These are phyloP conservation scores for Ceriops decandra DNA, from an alignment of 345 rosid species.

Conservation along the genomic window DNA sequence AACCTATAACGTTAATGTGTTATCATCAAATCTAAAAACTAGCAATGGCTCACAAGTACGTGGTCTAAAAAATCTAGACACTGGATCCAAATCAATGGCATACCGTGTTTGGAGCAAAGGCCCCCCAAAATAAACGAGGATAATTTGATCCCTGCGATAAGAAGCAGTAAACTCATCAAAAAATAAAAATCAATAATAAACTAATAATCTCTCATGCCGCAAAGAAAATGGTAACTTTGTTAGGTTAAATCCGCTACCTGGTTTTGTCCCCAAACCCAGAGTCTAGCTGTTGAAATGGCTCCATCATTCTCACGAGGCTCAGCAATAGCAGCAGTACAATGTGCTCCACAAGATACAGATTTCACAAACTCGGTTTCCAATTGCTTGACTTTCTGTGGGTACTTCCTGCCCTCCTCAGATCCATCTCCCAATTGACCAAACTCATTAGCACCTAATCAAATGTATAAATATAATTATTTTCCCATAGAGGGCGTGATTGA, in stretches of 20 bases:
- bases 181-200: neutral
- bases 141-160: constrained; percentile 70
- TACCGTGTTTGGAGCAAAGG: constrained; percentile 69
- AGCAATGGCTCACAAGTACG: neutral
- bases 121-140: constrained; percentile 87
- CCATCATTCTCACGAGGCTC: constrained; percentile 77
- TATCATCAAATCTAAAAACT: too few species aligned
- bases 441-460: constrained; percentile 70
- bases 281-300: constrained; percentile 58
- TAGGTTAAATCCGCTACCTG: constrained; percentile 42
- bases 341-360: constrained; percentile 88
- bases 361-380: constrained; percentile 82
- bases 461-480: neutral
- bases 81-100: constrained; percentile 4
- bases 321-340: constrained; percentile 86
- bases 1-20: too few species aligned
- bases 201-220: too few species aligned
- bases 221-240: neutral
- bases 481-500: neutral
- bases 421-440: constrained; percentile 99
- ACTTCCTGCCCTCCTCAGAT: constrained; percentile 72
- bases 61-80: neutral
- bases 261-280: constrained; percentile 99
- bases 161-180: constrained; percentile 6
- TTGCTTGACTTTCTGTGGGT: constrained; percentile 75